Evolutionary conservation across 1,284 basidiomycete genomes (phyloP).

Genomic region (Pseudozyma flocculosa): DNA sequence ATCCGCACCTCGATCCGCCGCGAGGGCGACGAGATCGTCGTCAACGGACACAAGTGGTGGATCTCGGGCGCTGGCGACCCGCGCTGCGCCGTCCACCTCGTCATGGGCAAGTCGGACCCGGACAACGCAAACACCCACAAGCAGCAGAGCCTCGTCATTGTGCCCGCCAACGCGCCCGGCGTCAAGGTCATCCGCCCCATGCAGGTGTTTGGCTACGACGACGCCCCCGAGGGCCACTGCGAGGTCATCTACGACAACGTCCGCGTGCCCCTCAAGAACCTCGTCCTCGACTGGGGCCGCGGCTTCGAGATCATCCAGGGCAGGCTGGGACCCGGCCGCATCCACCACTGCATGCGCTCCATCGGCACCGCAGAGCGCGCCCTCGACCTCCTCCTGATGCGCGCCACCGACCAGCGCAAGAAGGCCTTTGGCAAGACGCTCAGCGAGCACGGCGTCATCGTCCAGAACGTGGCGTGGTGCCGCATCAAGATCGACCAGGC

Average conservation of each 20-base stretch:
- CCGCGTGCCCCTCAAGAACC: conserved; percentile 76
- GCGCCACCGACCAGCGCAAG: conserved; percentile 84
- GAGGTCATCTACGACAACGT: conserved; percentile 94
- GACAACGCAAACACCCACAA: conserved; percentile 71
- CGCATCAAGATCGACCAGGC: conserved; percentile 89
- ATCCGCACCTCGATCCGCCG: conserved; percentile 83
- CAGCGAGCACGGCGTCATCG: conserved; percentile 88
- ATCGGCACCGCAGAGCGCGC: conserved; percentile 84
- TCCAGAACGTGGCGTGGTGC: conserved; percentile 85
- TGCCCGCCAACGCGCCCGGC: conserved; percentile 82
- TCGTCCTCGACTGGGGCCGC: conserved; percentile 87
- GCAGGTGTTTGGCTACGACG: conserved; percentile 66
- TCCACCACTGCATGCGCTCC: conserved; percentile 93
- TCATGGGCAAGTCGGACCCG: conserved; percentile 87
- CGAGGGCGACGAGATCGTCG: conserved; percentile 84
- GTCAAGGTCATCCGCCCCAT: conserved; percentile 87
- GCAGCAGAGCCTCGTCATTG: conserved; percentile 90
- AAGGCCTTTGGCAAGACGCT: conserved; percentile 93
- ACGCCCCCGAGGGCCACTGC: conserved; percentile 73
- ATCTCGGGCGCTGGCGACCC: conserved; percentile 97
- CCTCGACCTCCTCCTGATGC: conserved; percentile 81
- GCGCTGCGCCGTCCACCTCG: conserved; percentile 81
- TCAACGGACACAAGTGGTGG: conserved; percentile 99
- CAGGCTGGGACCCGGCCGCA: conserved; percentile 89
- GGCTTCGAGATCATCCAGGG: conserved; percentile 99